Evolutionary conservation across 2,329 filamentous ascomycete species (phyloP).

Genomic region (Bipolaris sorokiniana): DNA sequence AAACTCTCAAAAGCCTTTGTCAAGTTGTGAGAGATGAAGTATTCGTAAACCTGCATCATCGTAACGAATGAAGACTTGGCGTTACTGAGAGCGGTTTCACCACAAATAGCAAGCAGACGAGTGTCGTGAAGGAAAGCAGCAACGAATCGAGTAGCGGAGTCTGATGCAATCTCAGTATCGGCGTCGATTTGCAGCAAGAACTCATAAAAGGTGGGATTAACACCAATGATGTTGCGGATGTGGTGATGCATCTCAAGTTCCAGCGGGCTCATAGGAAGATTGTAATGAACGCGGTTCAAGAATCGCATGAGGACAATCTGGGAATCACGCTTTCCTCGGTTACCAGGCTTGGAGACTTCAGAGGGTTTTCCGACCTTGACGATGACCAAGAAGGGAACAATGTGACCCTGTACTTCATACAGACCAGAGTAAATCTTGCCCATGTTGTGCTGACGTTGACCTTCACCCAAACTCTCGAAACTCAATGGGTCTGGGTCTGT

Average conservation of each 20-base stretch:
- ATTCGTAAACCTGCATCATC: conserved; percentile 99
- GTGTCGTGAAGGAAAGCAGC: conserved; percentile 90
- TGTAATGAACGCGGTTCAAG: conserved; percentile 98
- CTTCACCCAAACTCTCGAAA: conserved; percentile 95
- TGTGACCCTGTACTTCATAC: conserved; percentile 97
- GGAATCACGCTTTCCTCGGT: conserved; percentile 98
- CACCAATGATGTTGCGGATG: conserved; percentile 97
- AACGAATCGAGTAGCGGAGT: conserved; percentile 91
- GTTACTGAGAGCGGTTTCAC: conserved; percentile 92
- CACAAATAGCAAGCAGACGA: conserved; percentile 89
- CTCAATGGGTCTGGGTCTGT: conserved; percentile 95
- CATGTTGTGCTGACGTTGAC: conserved; percentile 98
- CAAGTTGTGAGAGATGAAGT: conserved; percentile 98
- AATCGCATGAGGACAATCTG: conserved; percentile 99
- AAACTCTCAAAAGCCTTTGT: conserved; percentile 96
- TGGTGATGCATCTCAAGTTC: conserved; percentile 99
- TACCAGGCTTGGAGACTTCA: conserved; percentile 78
- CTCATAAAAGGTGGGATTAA: conserved; percentile 98
- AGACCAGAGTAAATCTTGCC: conserved; percentile 97
- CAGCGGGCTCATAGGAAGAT: conserved; percentile 91
- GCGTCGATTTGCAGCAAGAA: conserved; percentile 96
- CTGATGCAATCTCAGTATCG: conserved; percentile 89
- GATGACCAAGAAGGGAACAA: conserved; percentile 94
- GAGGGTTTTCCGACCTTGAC: conserved; percentile 92
- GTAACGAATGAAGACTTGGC: conserved; percentile 92